Percentiles rank a stretch among this genome's conserved stretches.
Conservation (phyloP, 2,329 filamentous ascomycete genomes). For the Paecilomyces formosus region DNA sequence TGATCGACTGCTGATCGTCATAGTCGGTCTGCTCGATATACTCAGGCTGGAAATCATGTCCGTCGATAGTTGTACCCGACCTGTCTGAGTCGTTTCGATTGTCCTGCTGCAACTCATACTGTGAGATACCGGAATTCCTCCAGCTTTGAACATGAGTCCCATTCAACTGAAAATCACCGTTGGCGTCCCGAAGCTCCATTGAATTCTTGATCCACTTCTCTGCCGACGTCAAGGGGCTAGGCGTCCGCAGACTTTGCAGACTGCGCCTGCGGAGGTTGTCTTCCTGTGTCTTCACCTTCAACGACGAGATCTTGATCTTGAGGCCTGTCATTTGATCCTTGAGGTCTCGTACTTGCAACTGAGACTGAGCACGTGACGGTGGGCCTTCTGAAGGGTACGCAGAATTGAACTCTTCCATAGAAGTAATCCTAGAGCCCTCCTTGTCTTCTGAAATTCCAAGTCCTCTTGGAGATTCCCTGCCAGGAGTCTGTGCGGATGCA, state of each 20-base stretch:
- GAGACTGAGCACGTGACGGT: conserved; percentile 60
- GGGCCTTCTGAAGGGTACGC: conserved; percentile 33
- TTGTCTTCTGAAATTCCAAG: conserved; percentile 19
- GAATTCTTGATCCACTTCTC: conserved; percentile 48
- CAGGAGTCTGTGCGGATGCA: neutral
- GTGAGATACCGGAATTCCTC: conserved; percentile 5
- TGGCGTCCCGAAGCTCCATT: conserved; percentile 27
- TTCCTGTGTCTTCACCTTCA: conserved; percentile 70
- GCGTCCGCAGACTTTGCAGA: conserved; percentile 64
- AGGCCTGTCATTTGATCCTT: conserved; percentile 81
- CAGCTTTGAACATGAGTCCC: conserved; percentile 26
- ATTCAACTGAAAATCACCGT: conserved; percentile 27
- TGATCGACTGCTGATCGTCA: conserved; percentile 21
- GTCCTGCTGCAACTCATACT: conserved; percentile 13
- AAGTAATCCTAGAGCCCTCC: conserved; percentile 17
- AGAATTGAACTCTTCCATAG: conserved; percentile 26
- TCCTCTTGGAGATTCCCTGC: neutral
- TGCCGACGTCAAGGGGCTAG: conserved; percentile 72
- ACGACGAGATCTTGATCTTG: conserved; percentile 72
- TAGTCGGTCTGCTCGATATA: conserved; percentile 8
- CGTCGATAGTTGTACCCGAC: conserved; percentile 1
- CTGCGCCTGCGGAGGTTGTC: conserved; percentile 73
- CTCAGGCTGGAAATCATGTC: neutral
- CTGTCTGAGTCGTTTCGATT: conserved; percentile 14
- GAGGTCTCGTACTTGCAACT: conserved; percentile 64